Evolutionary conservation across 768 basidiomycete genomes (phyloP), one percentile per base, ranked within the genome.

Genomic region (Lactifluus echinatus): DNA sequence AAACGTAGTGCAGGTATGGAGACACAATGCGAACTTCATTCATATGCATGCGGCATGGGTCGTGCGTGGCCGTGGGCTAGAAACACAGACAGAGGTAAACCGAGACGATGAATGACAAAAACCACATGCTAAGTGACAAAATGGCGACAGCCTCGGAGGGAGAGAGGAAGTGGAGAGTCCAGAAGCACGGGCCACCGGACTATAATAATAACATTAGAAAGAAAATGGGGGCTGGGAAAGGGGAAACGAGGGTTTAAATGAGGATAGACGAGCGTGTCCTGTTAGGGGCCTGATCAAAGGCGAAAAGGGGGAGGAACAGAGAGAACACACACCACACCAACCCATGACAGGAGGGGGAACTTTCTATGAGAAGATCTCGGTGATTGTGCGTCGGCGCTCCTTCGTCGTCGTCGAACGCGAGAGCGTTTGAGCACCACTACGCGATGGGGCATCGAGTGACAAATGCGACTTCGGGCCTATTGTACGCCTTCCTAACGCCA

Each of bases 341-440:
- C 23, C 21, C 44, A 54, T 50, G 43, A 17, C 36, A 43, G 24
- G 37, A 33, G 0, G 43, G 7, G 40, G 45, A 23, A 34, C 48
- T 55, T 59, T 40, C 37, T 55, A 63, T 57, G 64, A 78, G 59
- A 77, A 78, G 55, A 79, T 75, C 60, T 79, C 78, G n/a, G 76
- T 78, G 43, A 79, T 72, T 34, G 78, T 79, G 34, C 77, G 70
- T 48, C 77, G 70, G n/a, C 78, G 70, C 55, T 78, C 76, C 58
- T 69, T 69, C 56, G 63, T 69, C 59, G 50, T 69, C 57, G n/a
- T n/a, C n/a, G 60, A 69, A 61, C 52, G 70, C 51, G 57, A 66
- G 40, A 73, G 66, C 7, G 75, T 76, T 60, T 66, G 71, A 12
- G 70, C 62, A 12, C 66, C 59, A 47, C 66, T 66, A 14, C 71